Evolutionary conservation across 345 rosid species (phyloP).

Genomic region (Eutrema yunnanense): DNA sequence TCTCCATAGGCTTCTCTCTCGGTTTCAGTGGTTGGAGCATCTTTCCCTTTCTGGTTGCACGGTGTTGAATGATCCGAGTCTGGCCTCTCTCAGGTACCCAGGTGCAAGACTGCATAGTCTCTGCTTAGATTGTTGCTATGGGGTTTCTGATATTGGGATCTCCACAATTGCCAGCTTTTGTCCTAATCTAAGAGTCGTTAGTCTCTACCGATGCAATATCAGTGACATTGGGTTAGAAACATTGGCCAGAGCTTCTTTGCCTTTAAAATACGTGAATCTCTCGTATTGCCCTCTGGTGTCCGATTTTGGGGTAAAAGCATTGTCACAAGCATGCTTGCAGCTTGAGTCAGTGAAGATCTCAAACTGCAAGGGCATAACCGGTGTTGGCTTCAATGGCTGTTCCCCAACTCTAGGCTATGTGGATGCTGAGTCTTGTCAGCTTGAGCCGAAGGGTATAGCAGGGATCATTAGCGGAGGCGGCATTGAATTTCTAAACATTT

Average conservation of each 20-base stretch:
- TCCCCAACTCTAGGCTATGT: slow-evolving; percentile 44
- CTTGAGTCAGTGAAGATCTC: slow-evolving; percentile 54
- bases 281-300: slow-evolving; percentile 46
- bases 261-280: slow-evolving; percentile 48
- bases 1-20: slow-evolving; percentile 52
- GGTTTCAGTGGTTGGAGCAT: slow-evolving; percentile 53
- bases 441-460: slow-evolving; percentile 46
- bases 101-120: slow-evolving; percentile 49
- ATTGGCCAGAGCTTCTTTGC: slow-evolving; percentile 39
- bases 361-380: slow-evolving; percentile 41
- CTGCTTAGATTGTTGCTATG: slow-evolving; percentile 60
- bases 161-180: slow-evolving; percentile 45
- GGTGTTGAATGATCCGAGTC: slow-evolving; percentile 49
- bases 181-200: slow-evolving; percentile 39
- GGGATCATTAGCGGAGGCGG: slow-evolving; percentile 68
- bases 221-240: slow-evolving; percentile 52
- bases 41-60: slow-evolving; percentile 67
- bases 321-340: slow-evolving; percentile 41
- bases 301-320: slow-evolving; percentile 44
- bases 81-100: slow-evolving; percentile 35
- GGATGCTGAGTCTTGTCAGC: slow-evolving; percentile 52
- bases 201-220: slow-evolving; percentile 54
- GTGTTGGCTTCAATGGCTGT: slow-evolving; percentile 56
- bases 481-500: slow-evolving; percentile 47
- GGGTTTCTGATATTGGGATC: slow-evolving; percentile 54